Evolutionary conservation across 2,329 filamentous ascomycete genomes (phyloP).

Genomic region (Verticillium longisporum): DNA sequence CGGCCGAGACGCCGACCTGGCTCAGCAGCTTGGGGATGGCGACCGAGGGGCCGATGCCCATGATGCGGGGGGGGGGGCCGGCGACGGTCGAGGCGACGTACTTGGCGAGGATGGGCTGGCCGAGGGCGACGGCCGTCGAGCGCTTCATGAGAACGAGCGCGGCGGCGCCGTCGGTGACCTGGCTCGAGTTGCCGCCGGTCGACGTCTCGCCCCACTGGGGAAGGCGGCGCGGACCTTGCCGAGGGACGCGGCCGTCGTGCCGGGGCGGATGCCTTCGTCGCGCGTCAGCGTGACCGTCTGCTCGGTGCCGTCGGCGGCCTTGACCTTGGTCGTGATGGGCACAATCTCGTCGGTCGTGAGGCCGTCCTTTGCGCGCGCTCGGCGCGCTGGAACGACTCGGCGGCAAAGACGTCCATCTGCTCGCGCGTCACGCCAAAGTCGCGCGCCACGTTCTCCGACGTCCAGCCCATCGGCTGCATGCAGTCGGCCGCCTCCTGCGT

Average conservation of each 20-base stretch:
- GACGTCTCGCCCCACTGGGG: conserved; percentile 78
- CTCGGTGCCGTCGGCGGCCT: conserved; percentile 74
- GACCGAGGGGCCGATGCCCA: conserved; percentile 82
- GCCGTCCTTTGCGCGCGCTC: conserved; percentile 83
- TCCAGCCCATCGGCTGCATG: conserved; percentile 96
- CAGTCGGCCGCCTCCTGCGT: conserved; percentile 78
- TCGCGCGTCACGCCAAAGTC: conserved; percentile 83
- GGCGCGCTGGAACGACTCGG: conserved; percentile 80
- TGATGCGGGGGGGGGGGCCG: conserved; percentile 86
- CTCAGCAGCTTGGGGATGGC: conserved; percentile 76
- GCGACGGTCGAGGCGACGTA: conserved; percentile 88
- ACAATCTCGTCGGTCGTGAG: conserved; percentile 93
- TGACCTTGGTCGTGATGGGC: conserved; percentile 74
- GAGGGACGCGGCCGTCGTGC: conserved; percentile 78
- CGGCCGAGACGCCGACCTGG: conserved; percentile 69
- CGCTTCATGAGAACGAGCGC: conserved; percentile 92
- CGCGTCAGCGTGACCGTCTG: conserved; percentile 72
- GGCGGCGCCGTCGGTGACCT: conserved; percentile 91
- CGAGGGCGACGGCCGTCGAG: conserved; percentile 76
- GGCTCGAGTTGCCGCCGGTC: conserved; percentile 89
- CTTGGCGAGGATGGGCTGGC: conserved; percentile 89
- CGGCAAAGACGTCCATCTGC: conserved; percentile 76
- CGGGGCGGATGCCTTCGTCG: conserved; percentile 87
- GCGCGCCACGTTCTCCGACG: conserved; percentile 86
- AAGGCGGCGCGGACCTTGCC: conserved; percentile 86